Evolutionary conservation across 441 rosid species (phyloP).

Genomic region (Croton laevigatus): DNA sequence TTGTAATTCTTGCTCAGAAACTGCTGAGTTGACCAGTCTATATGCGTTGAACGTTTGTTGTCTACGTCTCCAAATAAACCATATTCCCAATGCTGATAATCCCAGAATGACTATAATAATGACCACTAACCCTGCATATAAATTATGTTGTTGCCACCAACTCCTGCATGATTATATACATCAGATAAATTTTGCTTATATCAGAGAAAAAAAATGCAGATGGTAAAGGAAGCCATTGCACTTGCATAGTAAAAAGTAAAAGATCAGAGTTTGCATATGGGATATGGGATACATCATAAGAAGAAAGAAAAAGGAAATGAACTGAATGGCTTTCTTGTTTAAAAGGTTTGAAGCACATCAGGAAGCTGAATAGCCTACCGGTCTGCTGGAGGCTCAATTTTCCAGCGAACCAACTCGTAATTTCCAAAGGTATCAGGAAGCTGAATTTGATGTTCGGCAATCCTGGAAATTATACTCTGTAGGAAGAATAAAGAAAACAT

Average conservation of each 20-base stretch:
- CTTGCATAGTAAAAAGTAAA: too few species aligned
- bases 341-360: neutral
- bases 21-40: conserved; percentile 52
- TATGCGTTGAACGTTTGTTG: conserved; percentile 38
- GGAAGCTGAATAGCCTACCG: conserved; percentile 30
- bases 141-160: conserved; percentile 51
- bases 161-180: conserved; percentile 43
- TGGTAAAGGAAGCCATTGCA: too few species aligned
- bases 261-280: too few species aligned
- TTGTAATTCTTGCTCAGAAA: conserved; percentile 73
- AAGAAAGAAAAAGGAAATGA: neutral
- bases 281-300: too few species aligned
- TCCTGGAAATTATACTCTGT: conserved; percentile 60
- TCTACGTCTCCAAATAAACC: conserved; percentile 50
- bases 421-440: conserved; percentile 65
- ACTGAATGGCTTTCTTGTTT: neutral
- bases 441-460: conserved; percentile 55
- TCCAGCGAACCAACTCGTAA: conserved; percentile 59
- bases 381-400: conserved; percentile 47
- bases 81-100: conserved; percentile 48
- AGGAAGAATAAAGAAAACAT: conserved; percentile 20
- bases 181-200: neutral
- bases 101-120: conserved; percentile 28
- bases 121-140: conserved; percentile 27
- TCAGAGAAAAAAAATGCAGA: neutral